These are phyloP conservation scores for Fragaria nilgerrensis DNA, from an alignment of 306 rosid genomes.

Conservation along the genomic window DNA sequence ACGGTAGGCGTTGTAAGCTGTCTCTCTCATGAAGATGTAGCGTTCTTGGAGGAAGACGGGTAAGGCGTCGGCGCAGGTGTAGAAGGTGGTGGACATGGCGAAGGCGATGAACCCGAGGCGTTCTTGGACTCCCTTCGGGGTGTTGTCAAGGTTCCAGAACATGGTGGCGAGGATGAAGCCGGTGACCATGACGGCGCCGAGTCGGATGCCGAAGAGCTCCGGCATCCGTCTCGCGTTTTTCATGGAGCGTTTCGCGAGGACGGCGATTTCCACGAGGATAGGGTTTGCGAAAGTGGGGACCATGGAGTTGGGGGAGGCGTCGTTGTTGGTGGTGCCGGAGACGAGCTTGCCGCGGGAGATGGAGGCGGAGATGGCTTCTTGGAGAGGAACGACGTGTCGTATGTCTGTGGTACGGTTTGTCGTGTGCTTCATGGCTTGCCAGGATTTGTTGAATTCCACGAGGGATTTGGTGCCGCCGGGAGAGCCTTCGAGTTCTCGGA, in stretches of 20 bases:
- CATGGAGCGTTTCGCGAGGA: conserved; percentile 56
- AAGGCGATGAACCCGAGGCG: conserved; percentile 88
- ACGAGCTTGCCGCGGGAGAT: conserved; percentile 82
- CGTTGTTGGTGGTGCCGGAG: conserved; percentile 58
- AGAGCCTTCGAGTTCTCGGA: conserved; percentile 83
- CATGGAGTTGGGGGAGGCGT: conserved; percentile 42
- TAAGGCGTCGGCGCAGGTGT: conserved; percentile 90
- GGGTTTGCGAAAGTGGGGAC: conserved; percentile 81
- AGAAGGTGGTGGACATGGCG: conserved; percentile 97
- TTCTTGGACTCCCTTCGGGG: conserved; percentile 82
- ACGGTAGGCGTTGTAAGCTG: conserved; percentile 78
- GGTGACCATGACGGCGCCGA: conserved; percentile 73
- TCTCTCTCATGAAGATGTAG: conserved; percentile 88
- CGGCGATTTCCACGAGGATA: conserved; percentile 62
- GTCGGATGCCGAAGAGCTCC: conserved; percentile 65
- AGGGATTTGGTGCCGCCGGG: conserved; percentile 69
- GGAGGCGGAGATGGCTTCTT: conserved; percentile 87
- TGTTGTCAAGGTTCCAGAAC: conserved; percentile 71
- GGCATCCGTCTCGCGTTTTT: conserved; percentile 62
- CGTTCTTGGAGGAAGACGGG: conserved; percentile 93
- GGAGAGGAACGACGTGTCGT: conserved; percentile 40
- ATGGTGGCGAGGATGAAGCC: conserved; percentile 85
- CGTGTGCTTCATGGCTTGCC: conserved; percentile 64
- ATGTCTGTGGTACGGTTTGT: background rate
- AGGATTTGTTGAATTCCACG: conserved; percentile 81